Percentiles rank a stretch among this genome's conserved stretches.
Conservation (phyloP, 78 protist species). For the Bigelowiella natans region DNA sequence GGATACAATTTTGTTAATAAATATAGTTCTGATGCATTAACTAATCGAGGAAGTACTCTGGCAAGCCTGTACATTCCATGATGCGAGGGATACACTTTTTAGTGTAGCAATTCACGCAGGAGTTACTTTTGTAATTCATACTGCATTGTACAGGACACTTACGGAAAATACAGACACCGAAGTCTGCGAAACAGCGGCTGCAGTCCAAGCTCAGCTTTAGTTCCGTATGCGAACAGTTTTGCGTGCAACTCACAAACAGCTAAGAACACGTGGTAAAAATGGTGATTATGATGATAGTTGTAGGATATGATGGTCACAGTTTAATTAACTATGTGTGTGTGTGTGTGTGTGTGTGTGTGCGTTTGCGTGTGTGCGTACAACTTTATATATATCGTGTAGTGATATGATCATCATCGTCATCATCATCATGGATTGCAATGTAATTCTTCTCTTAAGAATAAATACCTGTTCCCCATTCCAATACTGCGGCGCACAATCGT, state of each 20-base stretch:
- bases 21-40: no score
- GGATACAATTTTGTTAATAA: no score
- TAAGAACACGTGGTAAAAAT: background rate
- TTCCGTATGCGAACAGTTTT: background rate
- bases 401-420: no score
- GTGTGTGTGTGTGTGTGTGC: background rate
- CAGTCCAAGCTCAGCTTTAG: background rate
- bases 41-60: background rate
- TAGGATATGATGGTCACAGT: background rate
- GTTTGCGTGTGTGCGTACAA: background rate
- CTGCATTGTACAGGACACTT: background rate
- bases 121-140: background rate
- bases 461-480: background rate
- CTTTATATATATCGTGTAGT: no score
- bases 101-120: background rate
- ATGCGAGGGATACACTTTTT: background rate
- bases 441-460: no score
- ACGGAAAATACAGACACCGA: background rate
- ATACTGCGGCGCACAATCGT: background rate
- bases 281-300: background rate
- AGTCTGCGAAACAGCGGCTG: background rate
- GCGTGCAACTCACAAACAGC: background rate
- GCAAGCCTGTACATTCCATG: background rate
- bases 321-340: background rate
- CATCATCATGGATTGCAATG: no score